These are phyloP conservation scores for Fraxinus dipetala DNA, from an alignment of 305 asterid species.

Conservation along the genomic window DNA sequence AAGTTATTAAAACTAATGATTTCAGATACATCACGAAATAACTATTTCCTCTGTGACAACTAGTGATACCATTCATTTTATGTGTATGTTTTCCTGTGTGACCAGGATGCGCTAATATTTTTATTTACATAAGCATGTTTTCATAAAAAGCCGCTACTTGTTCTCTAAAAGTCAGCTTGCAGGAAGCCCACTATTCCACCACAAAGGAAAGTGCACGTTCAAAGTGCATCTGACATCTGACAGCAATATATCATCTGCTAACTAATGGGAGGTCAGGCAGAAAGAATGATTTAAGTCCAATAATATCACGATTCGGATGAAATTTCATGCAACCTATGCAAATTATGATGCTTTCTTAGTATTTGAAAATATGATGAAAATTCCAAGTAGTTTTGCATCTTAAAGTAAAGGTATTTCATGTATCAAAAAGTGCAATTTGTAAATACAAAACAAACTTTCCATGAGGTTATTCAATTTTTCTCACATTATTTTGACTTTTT, in stretches of 20 bases:
- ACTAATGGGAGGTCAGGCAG: neutral
- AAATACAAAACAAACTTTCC: neutral
- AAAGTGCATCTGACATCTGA: constrained; percentile 2
- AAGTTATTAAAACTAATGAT: constrained; percentile 27
- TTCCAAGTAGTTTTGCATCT: neutral
- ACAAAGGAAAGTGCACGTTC: neutral
- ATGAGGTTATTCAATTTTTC: neutral
- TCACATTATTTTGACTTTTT: neutral
- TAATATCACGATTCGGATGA: neutral
- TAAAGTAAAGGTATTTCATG: neutral
- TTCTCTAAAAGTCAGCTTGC: neutral
- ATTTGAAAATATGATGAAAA: neutral
- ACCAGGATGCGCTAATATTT: neutral
- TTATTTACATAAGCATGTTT: neutral
- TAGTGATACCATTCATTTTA: neutral
- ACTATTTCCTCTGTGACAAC: neutral
- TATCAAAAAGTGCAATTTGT: neutral
- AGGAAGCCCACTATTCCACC: neutral
- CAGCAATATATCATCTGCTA: neutral
- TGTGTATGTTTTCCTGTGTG: neutral
- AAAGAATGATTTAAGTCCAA: neutral
- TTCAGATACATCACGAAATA: constrained; percentile 29
- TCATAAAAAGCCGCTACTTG: neutral
- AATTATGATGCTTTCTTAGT: neutral
- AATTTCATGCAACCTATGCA: neutral